Base-by-base conservation (phyloP, 208 protist genomes). In the Crithidia thermophila region DNA sequence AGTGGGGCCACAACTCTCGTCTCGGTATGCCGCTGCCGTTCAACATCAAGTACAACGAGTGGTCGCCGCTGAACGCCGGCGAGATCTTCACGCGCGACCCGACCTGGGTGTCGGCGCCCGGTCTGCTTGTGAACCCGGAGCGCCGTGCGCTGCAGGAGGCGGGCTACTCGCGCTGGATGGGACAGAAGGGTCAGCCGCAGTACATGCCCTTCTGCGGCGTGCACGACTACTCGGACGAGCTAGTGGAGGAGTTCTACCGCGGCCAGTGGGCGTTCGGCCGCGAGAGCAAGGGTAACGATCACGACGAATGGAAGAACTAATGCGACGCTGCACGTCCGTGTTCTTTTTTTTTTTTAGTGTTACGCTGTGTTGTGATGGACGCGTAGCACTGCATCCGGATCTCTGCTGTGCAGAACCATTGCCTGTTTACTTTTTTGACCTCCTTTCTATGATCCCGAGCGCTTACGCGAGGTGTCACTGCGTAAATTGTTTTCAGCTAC, bases 171-270 rank as follows among this genome's bases (percentile, higher is more conserved):
- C 85, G 91, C 28, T 96, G 88, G 87, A 61, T 90, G 46, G 71
- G 79, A 43, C 92, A 96, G 76, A 84, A 94, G 67, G 88, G 91
- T n/a, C 73, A 82, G 72, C 91, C 88, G 18, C 21, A 84, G 53
- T 89, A 90, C 70, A 93, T 96, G 88, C 91, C 91, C 10, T 94
- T 96, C 65, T 91, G 82, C 63, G 88, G 86, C 39, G 88, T 93
- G 55, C 91, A 96, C 62, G 91, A 94, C 63, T 87, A 88, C 69
- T 77, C 86, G 30, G 88, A 96, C 71, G 91, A 96, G 75, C 70
- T 96, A 11, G 88, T 96, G 20, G 88, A 96, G 67, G 91, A 96
- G 77, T 96, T 85, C 75, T 94, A 94, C 79, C 84, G 91, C 53
- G 88, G 88, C n/a, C 84, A 93, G 70, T 93, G 87, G 87, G 88